Evolutionary conservation across 2,329 filamentous ascomycete genomes (phyloP).

Genomic region (Claviceps pazoutovae): DNA sequence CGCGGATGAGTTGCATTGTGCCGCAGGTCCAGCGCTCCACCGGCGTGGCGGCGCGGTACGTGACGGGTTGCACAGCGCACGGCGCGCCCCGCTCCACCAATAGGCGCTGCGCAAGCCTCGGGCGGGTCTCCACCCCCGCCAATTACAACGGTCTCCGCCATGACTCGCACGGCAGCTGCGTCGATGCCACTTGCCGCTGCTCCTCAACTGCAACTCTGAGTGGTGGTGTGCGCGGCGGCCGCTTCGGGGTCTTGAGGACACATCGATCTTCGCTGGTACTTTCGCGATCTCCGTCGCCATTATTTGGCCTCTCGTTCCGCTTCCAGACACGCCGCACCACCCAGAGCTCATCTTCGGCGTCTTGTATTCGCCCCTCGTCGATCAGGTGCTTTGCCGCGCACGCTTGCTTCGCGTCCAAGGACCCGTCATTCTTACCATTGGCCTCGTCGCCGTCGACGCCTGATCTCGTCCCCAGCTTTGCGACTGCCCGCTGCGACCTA

Average conservation of each 20-base stretch:
- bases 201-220: neutral
- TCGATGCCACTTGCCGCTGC: neutral
- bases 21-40: conserved; percentile 18
- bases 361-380: neutral
- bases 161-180: neutral
- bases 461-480: conserved; percentile 1
- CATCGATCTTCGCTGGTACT: conserved; percentile 5
- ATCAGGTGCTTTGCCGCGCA: conserved; percentile 2
- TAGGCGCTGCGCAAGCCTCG: neutral
- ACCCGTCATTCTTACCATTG: neutral
- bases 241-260: conserved; percentile 6
- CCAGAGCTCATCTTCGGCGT: neutral
- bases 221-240: conserved; percentile 1
- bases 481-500: conserved; percentile 5
- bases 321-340: neutral
- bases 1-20: conserved; percentile 11
- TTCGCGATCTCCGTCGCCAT: conserved; percentile 1
- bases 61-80: neutral
- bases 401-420: neutral
- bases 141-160: neutral
- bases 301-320: neutral
- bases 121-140: neutral
- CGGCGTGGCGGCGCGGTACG: conserved; percentile 13
- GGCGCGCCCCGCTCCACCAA: conserved; percentile 2
- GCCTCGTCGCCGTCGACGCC: conserved; percentile 3